Evolutionary conservation across 495 filamentous ascomycete species (phyloP), one percentile per base, ranked within the genome.

Genomic region (Aspergillus haitiensis): DNA sequence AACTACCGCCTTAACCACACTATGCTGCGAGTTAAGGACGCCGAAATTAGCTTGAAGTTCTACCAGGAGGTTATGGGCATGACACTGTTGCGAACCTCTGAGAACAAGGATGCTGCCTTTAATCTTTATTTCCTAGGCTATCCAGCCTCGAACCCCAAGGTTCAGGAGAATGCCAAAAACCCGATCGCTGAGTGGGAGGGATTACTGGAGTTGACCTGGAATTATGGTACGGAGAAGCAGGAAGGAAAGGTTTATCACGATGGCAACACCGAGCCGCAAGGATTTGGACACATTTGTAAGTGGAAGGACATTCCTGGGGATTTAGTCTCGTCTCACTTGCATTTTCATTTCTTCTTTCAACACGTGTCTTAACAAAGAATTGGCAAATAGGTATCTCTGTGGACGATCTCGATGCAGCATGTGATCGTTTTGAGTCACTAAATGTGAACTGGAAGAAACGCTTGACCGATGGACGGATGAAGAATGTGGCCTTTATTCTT

Each of bases 91-190:
- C 84, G 88, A 54, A 92, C 87, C 9, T 70, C 67, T 15, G 91
- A 96, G 75, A 86, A 84, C 65, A 73, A 81, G 35, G 85, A 85
- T 18, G 84, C 82, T 13, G 82, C 82, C 9, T 98, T 96, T 75
- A 95, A 91, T 67, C 78, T 98, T 44, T 97, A 97, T 70, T 98
- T 97, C 80, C 77, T 98, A 45, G 93, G 88, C 13, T 98, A 98
- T 66, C 74, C 75, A 34, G 64, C 50, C 2, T 65, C 81, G 31
- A 72, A 76, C 67, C 76, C 81, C 35, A 59, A 75, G 40, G 76
- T 78, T 21, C 64, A 78, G 32, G 79, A 87, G 34, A 79, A 73
- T 49, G 78, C 72, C 36, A 76, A 73, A 48, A 88, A 84, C 62
- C 76, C 82, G 45, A 67, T 85, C 4, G 84, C 88, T 3, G 82